phyloP scores from a whole-genome alignment of 2,329 filamentous ascomycete species.

The Xylaria sp. region DNA sequence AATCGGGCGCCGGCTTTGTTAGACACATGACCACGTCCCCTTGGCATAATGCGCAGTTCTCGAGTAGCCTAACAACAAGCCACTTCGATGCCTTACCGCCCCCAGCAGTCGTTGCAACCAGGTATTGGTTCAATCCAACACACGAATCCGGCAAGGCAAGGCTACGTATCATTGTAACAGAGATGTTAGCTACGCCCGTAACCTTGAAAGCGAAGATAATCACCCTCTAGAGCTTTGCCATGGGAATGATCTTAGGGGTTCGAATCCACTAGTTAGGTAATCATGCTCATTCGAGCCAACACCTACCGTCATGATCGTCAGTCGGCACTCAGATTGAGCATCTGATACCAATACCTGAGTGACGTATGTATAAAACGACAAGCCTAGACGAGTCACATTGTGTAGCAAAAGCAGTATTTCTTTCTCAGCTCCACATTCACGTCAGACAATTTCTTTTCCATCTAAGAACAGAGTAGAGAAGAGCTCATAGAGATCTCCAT shows the following conservation, averaged over 20 bases:
- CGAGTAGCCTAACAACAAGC: no score
- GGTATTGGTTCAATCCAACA: not conserved
- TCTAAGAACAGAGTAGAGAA: not conserved
- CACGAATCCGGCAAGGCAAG: not conserved
- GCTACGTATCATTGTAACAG: no score
- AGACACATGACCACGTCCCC: not conserved
- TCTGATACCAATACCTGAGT: not conserved
- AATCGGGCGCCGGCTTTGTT: not conserved
- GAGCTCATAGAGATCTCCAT: not conserved
- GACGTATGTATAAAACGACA: no score
- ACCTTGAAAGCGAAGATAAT: no score
- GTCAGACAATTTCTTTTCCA: not conserved
- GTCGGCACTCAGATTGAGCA: not conserved
- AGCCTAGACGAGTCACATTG: no score
- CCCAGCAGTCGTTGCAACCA: not conserved
- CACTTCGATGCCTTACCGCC: not conserved
- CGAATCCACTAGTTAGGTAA: no score
- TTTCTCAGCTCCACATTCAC: slow-evolving; percentile 8
- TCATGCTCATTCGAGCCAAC: no score
- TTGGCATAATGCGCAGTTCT: not conserved
- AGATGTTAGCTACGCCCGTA: no score
- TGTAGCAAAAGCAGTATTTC: not conserved
- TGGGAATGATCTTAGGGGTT: no score
- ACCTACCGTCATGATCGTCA: no score
- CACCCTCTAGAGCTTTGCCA: no score